These are phyloP conservation scores for Apiospora koreana DNA, from an alignment of 2,329 filamentous ascomycete species.

Conservation along the genomic window DNA sequence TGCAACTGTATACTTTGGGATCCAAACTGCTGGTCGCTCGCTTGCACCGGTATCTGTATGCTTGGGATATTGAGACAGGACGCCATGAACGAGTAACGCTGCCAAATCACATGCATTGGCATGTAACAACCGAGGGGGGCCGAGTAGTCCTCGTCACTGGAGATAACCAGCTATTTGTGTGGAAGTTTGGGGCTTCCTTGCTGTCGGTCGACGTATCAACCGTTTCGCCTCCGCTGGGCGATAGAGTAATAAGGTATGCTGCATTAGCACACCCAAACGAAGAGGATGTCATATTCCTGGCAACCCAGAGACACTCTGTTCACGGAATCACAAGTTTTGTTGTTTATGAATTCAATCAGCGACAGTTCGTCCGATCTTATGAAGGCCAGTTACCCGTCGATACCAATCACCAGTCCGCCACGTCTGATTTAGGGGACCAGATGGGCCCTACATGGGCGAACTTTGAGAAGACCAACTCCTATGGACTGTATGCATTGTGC, in stretches of 20 bases:
- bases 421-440: not conserved
- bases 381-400: not conserved
- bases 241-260: not conserved
- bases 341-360: slow-evolving; percentile 5
- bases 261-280: slow-evolving; percentile 1
- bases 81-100: not conserved
- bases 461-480: not conserved
- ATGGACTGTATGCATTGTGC: not conserved
- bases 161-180: not conserved
- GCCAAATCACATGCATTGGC: not conserved
- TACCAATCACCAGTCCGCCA: not conserved
- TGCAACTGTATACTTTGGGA: not conserved
- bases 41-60: not conserved
- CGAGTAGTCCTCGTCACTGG: not conserved
- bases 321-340: not conserved
- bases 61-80: slow-evolving; percentile 10
- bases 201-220: not conserved
- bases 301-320: no score
- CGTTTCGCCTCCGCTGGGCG: not conserved
- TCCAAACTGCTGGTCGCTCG: not conserved
- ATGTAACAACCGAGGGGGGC: not conserved
- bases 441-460: not conserved
- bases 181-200: not conserved
- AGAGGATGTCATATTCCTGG: not conserved
- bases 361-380: not conserved